phyloP scores from a whole-genome alignment of 2,329 filamentous ascomycete genomes.

The Curvularia lunata region DNA sequence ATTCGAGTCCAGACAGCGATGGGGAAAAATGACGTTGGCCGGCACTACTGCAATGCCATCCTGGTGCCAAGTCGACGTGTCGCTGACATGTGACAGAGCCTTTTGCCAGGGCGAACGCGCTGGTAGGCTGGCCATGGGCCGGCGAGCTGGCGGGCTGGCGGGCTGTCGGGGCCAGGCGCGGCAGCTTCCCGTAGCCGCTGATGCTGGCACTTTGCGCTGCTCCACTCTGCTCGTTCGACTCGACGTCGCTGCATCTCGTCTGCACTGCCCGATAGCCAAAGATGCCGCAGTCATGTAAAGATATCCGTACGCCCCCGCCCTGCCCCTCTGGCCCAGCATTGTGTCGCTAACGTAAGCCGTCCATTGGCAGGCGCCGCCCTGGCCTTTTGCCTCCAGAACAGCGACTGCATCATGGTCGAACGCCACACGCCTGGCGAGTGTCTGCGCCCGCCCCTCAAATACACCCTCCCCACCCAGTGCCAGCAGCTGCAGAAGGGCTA shows the following conservation, averaged over 20 bases:
- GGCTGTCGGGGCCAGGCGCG: constrained; percentile 19
- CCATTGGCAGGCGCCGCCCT: constrained; percentile 76
- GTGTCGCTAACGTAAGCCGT: constrained; percentile 5
- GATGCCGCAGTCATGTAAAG: constrained; percentile 97
- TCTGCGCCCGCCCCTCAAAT: constrained; percentile 78
- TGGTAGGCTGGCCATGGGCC: neutral
- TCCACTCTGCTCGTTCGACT: constrained; percentile 14
- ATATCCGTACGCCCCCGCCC: constrained; percentile 73
- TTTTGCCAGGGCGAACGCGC: neutral
- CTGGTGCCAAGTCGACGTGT: neutral
- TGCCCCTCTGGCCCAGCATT: neutral
- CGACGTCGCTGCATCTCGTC: constrained; percentile 1
- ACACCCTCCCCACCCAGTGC: constrained; percentile 84
- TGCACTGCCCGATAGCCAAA: constrained; percentile 9
- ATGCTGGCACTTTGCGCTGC: neutral
- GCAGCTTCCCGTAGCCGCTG: constrained; percentile 7
- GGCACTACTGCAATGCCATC: constrained; percentile 2
- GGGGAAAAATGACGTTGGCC: constrained; percentile 17
- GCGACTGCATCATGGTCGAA: constrained; percentile 93
- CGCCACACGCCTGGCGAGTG: constrained; percentile 88
- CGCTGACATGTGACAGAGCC: constrained; percentile 31
- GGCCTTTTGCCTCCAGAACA: constrained; percentile 92
- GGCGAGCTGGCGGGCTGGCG: neutral
- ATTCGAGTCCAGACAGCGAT: neutral
- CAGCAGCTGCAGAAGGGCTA: constrained; percentile 90